A percentile compares a stretch with the other conserved stretches of the same genome.
Evolutionary conservation across 1,139 yeast species (phyloP).

Genomic region (Geotrichum phurueaensis): DNA sequence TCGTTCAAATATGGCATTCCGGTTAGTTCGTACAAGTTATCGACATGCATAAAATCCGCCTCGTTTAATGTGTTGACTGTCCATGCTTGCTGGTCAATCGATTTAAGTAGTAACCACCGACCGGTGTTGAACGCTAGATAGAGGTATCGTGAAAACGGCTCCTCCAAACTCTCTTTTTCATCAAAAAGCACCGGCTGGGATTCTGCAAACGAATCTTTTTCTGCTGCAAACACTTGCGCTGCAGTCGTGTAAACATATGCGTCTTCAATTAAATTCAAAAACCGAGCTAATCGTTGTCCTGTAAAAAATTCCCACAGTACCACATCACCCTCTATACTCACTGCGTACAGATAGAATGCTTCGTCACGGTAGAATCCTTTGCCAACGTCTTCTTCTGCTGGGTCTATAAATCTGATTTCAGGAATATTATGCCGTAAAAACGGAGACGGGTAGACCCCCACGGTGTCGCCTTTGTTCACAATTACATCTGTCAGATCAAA

Average conservation of each 20-base stretch:
- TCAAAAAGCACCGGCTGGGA: not conserved
- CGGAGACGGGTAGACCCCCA: slow-evolving; percentile 31
- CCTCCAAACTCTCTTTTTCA: slow-evolving; percentile 1
- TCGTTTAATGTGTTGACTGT: slow-evolving; percentile 42
- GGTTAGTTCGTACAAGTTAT: slow-evolving; percentile 43
- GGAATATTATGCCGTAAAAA: slow-evolving; percentile 56
- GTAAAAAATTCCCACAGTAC: slow-evolving; percentile 28
- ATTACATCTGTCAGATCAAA: slow-evolving; percentile 30
- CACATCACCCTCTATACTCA: slow-evolving; percentile 28
- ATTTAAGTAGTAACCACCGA: slow-evolving; percentile 29
- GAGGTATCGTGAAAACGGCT: slow-evolving; percentile 10
- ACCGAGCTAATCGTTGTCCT: slow-evolving; percentile 9
- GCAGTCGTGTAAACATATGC: not conserved
- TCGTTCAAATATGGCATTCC: slow-evolving; percentile 43
- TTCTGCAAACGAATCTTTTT: not conserved
- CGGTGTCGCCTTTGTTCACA: not conserved
- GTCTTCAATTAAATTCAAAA: not conserved
- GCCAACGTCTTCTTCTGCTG: slow-evolving; percentile 19
- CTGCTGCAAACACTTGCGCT: slow-evolving; percentile 2
- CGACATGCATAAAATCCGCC: slow-evolving; percentile 46
- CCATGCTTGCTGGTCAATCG: slow-evolving; percentile 53
- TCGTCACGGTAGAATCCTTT: slow-evolving; percentile 14
- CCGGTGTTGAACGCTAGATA: slow-evolving; percentile 22
- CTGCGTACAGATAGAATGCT: slow-evolving; percentile 25
- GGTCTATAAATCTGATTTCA: slow-evolving; percentile 43